Evolutionary conservation across 2,329 filamentous ascomycete species (phyloP).

Genomic region (Calycina marina): DNA sequence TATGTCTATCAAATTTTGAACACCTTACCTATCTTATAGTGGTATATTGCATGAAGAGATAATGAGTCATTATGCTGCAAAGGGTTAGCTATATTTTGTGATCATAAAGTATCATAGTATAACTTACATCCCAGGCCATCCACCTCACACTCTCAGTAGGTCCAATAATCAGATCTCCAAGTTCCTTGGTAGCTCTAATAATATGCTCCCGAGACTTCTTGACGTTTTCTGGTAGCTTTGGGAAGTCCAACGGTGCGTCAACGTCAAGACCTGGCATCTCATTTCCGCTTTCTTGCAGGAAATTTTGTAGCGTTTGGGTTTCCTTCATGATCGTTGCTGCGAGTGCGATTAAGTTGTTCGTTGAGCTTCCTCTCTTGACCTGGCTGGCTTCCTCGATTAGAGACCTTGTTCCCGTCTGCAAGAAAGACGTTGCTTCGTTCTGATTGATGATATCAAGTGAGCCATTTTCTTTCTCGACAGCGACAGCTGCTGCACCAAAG

Average conservation of each 20-base stretch:
- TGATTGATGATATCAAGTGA: background rate
- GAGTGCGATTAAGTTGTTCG: slow-evolving; percentile 28
- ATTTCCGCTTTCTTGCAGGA: slow-evolving; percentile 29
- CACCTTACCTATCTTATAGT: slow-evolving; percentile 42
- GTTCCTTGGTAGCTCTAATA: slow-evolving; percentile 33
- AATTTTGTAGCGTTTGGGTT: slow-evolving; percentile 34
- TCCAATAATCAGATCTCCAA: slow-evolving; percentile 32
- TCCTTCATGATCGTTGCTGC: slow-evolving; percentile 33
- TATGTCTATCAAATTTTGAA: slow-evolving; percentile 36
- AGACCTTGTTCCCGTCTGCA: background rate
- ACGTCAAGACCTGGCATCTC: slow-evolving; percentile 31
- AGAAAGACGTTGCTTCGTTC: background rate
- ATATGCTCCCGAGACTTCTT: slow-evolving; percentile 31
- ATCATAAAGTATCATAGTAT: too few relatives aligned
- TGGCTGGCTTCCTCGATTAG: background rate
- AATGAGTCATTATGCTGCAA: slow-evolving; percentile 34
- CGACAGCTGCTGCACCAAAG: background rate
- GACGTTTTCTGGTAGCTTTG: slow-evolving; percentile 31
- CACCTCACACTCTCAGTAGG: slow-evolving; percentile 36
- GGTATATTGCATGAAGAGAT: slow-evolving; percentile 35
- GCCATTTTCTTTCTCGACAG: too few relatives aligned
- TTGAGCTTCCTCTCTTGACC: slow-evolving; percentile 1
- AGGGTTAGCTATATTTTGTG: too few relatives aligned
- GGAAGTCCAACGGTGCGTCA: slow-evolving; percentile 31
- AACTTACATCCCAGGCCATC: slow-evolving; percentile 35